Evolutionary conservation across 2,329 filamentous ascomycete genomes (phyloP).

Genomic region (Bisporella sp.): DNA sequence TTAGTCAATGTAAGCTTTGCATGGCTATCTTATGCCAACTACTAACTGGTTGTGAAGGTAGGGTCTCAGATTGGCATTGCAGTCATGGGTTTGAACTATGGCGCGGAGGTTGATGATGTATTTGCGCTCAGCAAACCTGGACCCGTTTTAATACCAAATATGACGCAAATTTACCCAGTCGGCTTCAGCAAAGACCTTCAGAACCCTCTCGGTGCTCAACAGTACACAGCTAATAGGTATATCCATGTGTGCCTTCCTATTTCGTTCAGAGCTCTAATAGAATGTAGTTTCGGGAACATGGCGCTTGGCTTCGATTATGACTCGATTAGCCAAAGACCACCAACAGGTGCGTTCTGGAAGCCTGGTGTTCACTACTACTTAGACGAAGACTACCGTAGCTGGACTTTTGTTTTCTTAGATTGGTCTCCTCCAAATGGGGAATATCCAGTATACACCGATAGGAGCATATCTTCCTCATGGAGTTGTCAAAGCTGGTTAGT

Average conservation of each 20-base stretch:
- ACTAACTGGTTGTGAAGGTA: too few species aligned
- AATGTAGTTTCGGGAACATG: too few species aligned
- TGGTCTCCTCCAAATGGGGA: background rate
- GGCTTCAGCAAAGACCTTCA: background rate
- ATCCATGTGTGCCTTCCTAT: too few species aligned
- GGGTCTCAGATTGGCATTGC: background rate
- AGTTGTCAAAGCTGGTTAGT: conserved; percentile 25
- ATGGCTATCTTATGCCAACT: too few species aligned
- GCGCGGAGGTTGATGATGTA: background rate
- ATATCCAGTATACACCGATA: conserved; percentile 23
- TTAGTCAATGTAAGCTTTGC: background rate
- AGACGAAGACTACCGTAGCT: too few species aligned
- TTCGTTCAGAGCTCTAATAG: too few species aligned
- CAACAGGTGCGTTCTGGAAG: too few species aligned
- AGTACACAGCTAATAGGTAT: background rate
- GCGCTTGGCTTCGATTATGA: too few species aligned
- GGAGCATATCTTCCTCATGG: conserved; percentile 20
- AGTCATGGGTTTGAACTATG: background rate
- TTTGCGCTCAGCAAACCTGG: background rate
- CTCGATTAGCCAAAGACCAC: too few species aligned
- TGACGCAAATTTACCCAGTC: conserved; percentile 1
- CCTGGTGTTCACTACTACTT: too few species aligned
- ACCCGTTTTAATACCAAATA: background rate
- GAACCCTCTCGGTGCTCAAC: background rate
- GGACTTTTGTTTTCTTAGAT: too few species aligned